These are phyloP conservation scores for Limnomonas spitsbergensis DNA, from an alignment of 139 green algal genomes.

Conservation along the genomic window DNA sequence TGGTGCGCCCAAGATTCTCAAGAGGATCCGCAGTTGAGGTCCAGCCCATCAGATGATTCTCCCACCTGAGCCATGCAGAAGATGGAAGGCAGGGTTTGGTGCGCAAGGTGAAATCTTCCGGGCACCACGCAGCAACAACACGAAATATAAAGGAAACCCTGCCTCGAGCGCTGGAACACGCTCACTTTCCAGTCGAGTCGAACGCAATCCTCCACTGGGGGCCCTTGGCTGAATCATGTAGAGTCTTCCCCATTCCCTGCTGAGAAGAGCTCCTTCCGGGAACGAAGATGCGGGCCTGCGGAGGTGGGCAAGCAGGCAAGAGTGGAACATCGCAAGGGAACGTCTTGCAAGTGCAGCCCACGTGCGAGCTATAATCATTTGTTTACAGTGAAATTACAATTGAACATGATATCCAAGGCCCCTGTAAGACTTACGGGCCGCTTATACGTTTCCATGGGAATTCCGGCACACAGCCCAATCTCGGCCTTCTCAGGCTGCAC, in stretches of 20 bases:
- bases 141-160: neutral
- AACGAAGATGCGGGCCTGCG: slow-evolving; percentile 71
- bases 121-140: neutral
- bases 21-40: slow-evolving; percentile 88
- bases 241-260: slow-evolving; percentile 64
- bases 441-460: slow-evolving; percentile 58
- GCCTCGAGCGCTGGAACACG: neutral
- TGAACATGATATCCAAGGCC: neutral
- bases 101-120: neutral
- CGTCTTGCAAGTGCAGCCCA: too few relatives aligned
- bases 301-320: neutral
- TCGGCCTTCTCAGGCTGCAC: slow-evolving; percentile 25
- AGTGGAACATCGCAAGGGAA: neutral
- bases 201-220: slow-evolving; percentile 79
- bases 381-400: neutral
- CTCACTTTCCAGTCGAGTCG: slow-evolving; percentile 59
- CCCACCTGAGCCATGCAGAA: slow-evolving; percentile 63
- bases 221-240: slow-evolving; percentile 21
- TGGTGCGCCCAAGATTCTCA: slow-evolving; percentile 66
- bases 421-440: slow-evolving; percentile 38
- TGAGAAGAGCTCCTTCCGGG: slow-evolving; percentile 63
- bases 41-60: slow-evolving; percentile 96
- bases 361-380: too few relatives aligned
- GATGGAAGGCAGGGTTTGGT: neutral
- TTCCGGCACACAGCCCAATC: slow-evolving; percentile 45